Percentiles rank a stretch among this genome's conserved stretches.
These are phyloP conservation scores for Gymnopilus dilepis DNA, from an alignment of 768 basidiomycete genomes.

Conservation along the genomic window DNA sequence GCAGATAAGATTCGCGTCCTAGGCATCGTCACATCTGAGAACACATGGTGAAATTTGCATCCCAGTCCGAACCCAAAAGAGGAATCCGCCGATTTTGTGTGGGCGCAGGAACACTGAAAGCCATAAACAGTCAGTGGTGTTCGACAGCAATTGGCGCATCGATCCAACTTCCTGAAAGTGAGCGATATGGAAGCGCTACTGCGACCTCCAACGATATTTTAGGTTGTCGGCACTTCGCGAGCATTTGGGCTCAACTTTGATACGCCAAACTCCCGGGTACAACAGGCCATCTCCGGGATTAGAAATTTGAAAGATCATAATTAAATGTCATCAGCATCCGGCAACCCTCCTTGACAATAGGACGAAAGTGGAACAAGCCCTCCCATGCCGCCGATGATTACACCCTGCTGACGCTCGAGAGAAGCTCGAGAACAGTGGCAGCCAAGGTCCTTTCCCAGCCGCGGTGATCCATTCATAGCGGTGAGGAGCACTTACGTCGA, in stretches of 20 bases:
- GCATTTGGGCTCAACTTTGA: not conserved
- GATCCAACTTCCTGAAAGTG: no score
- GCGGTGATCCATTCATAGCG: slow-evolving; percentile 4
- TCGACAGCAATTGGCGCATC: no score
- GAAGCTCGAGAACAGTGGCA: not conserved
- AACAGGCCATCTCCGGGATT: not conserved
- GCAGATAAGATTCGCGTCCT: no score
- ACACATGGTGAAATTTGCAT: no score
- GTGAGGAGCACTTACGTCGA: not conserved
- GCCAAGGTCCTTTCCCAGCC: not conserved
- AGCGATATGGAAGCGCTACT: not conserved
- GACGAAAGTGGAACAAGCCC: slow-evolving; percentile 1
- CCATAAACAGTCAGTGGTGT: no score
- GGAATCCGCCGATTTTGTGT: no score
- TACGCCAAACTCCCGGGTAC: slow-evolving; percentile 10
- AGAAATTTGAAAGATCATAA: slow-evolving; percentile 6
- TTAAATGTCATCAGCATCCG: not conserved
- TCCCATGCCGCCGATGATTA: not conserved
- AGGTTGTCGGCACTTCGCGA: not conserved
- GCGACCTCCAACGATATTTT: not conserved
- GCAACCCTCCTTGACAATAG: not conserved
- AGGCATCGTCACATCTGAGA: no score
- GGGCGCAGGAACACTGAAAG: no score
- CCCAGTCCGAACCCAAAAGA: no score
- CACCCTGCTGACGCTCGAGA: not conserved